Base-by-base conservation (phyloP, 345 rosid genomes). In the Eucalyptus tenuipes region DNA sequence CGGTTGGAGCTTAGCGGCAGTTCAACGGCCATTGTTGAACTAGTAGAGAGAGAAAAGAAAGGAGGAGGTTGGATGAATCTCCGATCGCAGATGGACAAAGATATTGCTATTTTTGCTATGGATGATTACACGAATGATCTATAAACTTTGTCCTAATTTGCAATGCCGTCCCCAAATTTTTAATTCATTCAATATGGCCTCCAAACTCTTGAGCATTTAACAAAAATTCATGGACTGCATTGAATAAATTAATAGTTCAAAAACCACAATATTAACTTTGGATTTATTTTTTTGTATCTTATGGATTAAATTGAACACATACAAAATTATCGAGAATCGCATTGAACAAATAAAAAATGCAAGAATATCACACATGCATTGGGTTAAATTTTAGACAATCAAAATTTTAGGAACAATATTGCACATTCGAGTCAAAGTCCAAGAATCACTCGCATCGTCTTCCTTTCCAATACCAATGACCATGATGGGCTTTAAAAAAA, bases 31-130 rank as follows among this genome's bases (percentile, higher is more conserved):
- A 37, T 75, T 0, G 5, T 75, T 37, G 27, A 37, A 20, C 27
- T 12, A 2, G 14, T 20, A 10, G 14, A 71, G 82, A 71, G 45
- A 37, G 45, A 71, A 10, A 75, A 24, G 82, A 10, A 75, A 75
- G 15, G 27, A 75, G 27, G 45, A 71, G 45, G 13, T 12, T 18
- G 15, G 4, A 75, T 2, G 0, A 37, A 5, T 71, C 7, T 33
- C 4, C 6, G 4, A 31, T 71, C 0, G 0, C 0, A 27, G 2
- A 9, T 3, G 14, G 1, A 37, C 4, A 13, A 75, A 37, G 12
- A 18, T 37, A 9, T 8, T 8, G 6, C 17, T 3, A 33, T 17
- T 33, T 33, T 68, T 68, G 42, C 24, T 17, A 10, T 6, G 8
- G 45, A 71, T 10, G 8, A 71, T 71, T 37, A 37, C 2, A 71